Conservation (phyloP, 805 yeast genomes). For the Schizosaccharomyces pombe region DNA sequence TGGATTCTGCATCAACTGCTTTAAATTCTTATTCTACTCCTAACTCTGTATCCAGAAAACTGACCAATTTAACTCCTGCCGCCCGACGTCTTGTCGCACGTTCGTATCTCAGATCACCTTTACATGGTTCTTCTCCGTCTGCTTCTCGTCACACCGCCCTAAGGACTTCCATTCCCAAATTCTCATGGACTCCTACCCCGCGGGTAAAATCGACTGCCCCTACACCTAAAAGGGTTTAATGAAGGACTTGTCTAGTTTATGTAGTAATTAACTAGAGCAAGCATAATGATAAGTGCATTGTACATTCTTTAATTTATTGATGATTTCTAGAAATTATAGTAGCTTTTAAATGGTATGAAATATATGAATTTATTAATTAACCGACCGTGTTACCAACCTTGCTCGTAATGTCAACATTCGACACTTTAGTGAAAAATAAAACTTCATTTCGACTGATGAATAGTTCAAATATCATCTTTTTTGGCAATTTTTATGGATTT, state of each 20-base stretch:
- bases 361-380: too few relatives aligned
- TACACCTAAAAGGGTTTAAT: background rate
- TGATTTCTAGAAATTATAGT: too few relatives aligned
- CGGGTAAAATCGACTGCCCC: background rate
- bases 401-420: too few relatives aligned
- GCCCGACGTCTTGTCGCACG: background rate
- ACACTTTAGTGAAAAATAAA: too few relatives aligned
- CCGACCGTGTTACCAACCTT: too few relatives aligned
- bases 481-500: background rate
- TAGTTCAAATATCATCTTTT: background rate
- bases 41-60: background rate
- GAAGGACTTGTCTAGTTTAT: background rate
- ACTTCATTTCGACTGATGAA: background rate
- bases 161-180: background rate
- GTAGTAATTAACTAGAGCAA: too few relatives aligned
- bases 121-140: too few relatives aligned
- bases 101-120: background rate
- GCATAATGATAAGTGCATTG: too few relatives aligned
- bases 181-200: slow-evolving; percentile 1
- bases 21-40: background rate
- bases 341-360: too few relatives aligned
- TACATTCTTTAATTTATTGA: too few relatives aligned
- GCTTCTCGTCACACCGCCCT: too few relatives aligned
- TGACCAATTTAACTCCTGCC: background rate
- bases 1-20: background rate